phyloP scores from a whole-genome alignment of 495 filamentous ascomycete species.

The Articulospora tetracladia region DNA sequence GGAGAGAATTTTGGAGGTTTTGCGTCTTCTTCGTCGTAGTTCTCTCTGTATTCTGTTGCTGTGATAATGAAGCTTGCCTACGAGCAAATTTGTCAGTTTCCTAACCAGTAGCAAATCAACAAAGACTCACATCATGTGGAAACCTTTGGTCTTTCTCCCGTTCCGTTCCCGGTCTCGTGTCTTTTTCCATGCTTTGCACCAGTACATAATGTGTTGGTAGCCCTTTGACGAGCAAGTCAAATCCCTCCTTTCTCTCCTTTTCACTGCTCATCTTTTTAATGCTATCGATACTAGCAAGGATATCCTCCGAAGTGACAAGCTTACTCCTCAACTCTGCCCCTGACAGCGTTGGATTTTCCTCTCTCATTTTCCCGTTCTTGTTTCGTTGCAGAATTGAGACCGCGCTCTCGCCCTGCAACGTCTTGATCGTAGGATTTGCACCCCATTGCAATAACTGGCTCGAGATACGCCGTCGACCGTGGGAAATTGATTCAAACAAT shows the following conservation, averaged over 20 bases:
- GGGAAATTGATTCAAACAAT: conserved; percentile 1
- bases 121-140: neutral
- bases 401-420: neutral
- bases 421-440: conserved; percentile 2
- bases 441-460: conserved; percentile 8
- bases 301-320: neutral
- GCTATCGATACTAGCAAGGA: neutral
- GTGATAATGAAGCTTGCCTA: too few species aligned
- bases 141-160: conserved; percentile 3
- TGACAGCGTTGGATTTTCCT: neutral
- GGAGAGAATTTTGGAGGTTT: too few species aligned
- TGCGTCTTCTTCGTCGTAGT: too few species aligned
- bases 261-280: neutral
- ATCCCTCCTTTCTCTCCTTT: neutral
- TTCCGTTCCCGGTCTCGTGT: neutral
- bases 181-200: neutral
- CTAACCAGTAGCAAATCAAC: too few species aligned
- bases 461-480: neutral
- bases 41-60: too few species aligned
- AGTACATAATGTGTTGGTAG: neutral
- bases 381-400: neutral
- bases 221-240: neutral
- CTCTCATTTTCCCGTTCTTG: neutral
- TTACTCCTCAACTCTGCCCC: neutral
- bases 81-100: too few species aligned